Evolutionary conservation across 352 stramenopile genomes (phyloP).

Genomic region (Globisporangium nagaii): DNA sequence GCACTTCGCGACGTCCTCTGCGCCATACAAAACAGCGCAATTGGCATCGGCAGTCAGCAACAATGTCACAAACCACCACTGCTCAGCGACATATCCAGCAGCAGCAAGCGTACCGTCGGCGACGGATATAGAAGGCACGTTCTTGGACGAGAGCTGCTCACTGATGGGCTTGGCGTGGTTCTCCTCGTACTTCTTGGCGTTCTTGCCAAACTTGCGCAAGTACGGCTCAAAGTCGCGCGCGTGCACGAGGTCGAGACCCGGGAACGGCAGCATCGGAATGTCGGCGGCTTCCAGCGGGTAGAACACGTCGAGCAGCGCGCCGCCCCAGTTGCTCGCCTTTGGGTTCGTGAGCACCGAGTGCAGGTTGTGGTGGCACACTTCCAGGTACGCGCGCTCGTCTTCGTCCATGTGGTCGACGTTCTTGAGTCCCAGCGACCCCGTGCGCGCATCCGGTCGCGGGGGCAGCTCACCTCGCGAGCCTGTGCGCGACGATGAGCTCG

Average conservation of each 20-base stretch:
- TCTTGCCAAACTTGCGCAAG: constrained; percentile 61
- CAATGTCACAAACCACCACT: neutral
- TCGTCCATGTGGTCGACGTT: constrained; percentile 35
- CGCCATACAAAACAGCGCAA: constrained; percentile 3
- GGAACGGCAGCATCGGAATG: constrained; percentile 59
- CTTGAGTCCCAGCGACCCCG: constrained; percentile 11
- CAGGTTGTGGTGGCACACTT: constrained; percentile 74
- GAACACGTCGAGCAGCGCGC: constrained; percentile 63
- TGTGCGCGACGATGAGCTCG: constrained; percentile 21
- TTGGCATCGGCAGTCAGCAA: neutral
- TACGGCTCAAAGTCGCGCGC: constrained; percentile 75
- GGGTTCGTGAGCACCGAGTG: constrained; percentile 83
- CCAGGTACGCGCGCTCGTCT: constrained; percentile 60
- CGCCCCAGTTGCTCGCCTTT: constrained; percentile 66
- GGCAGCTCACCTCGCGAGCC: constrained; percentile 10
- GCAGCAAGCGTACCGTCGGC: constrained; percentile 52
- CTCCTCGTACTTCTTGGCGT: constrained; percentile 58
- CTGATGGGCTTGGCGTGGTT: constrained; percentile 74
- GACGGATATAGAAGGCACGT: constrained; percentile 74
- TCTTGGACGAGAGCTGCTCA: constrained; percentile 80
- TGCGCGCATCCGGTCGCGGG: constrained; percentile 1
- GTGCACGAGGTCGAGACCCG: constrained; percentile 53
- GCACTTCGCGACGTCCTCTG: constrained; percentile 81
- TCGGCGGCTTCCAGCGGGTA: constrained; percentile 72
- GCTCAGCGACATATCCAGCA: neutral